Evolutionary conservation across 1,139 yeast genomes (phyloP), one percentile per base, ranked within the genome.

Genomic region (Hemisphaericaspora lyxosophila): DNA sequence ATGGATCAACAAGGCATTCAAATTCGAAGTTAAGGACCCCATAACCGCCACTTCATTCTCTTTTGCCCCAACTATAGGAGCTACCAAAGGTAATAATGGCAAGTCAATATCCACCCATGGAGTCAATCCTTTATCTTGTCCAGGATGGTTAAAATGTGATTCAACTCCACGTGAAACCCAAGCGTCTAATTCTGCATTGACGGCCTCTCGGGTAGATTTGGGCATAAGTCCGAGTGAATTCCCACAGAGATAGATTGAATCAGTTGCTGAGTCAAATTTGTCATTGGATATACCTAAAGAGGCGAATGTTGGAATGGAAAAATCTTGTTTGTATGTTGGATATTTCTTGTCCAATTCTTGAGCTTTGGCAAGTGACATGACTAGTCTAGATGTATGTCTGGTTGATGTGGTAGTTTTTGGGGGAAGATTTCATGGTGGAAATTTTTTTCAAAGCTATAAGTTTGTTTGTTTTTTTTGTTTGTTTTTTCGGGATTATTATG

Each of bases 221-320:
- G 97, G 97, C 94, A 88, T 85, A 42, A 90, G 64, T 0, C 97
- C 97, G 7, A 90, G 74, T 7, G 96, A 88, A 62, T 90, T 89
- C 5, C 97, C 97, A 60, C 96, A 87, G 38, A 90, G 68, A 55
- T 90, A 86, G 22, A 79, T 70, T 15, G 73, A 55, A 43, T 62
- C 46, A 20, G 64, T 48, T 17, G 54, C 51, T 11, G 49, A 42
- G 1, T 42, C 42, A 15, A 54, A 57, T 25, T 51, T 40, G 13
- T 47, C 43, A 23, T 45, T 43, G 26, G 13, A 14, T 16, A 76
- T 60, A 1, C 80, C 85, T 37, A 83, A 57, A 0, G 84, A 70
- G 35, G 57, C 54, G 46, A 75, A 67, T 0, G 87, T 82, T 4
- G 94, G 94, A 24, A 82, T 57, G 26, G 63, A 69, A 51, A 84